A percentile compares a stretch with the other conserved stretches of the same genome.
Conservation (phyloP, 2,329 filamentous ascomycete genomes). For the Fusarium pininemorale region DNA sequence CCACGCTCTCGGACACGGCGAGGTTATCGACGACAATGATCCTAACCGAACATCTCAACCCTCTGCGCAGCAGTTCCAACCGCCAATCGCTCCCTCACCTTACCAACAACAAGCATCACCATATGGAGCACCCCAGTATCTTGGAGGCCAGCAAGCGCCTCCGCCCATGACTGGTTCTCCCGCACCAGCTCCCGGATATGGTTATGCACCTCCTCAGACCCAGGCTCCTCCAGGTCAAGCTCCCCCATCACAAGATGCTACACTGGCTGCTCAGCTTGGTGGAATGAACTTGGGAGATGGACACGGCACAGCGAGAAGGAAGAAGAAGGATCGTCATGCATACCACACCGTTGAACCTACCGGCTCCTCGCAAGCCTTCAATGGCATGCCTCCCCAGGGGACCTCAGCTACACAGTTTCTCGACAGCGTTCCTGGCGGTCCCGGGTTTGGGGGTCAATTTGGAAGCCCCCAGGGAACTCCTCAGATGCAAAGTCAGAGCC, state of each 20-base stretch:
- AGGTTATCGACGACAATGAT: constrained; percentile 64
- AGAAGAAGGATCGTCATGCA: constrained; percentile 96
- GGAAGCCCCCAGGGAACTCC: constrained; percentile 56
- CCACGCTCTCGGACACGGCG: constrained; percentile 65
- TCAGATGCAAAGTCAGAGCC: constrained; percentile 52
- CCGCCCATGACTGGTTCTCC: constrained; percentile 39
- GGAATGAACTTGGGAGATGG: constrained; percentile 72
- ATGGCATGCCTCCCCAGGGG: constrained; percentile 70
- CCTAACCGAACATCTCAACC: constrained; percentile 61
- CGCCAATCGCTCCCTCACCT: constrained; percentile 61
- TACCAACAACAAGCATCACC: constrained; percentile 57
- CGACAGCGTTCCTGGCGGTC: constrained; percentile 43
- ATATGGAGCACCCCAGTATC: constrained; percentile 54
- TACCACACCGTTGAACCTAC: constrained; percentile 85
- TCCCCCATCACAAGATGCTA: constrained; percentile 55
- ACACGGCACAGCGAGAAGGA: constrained; percentile 66
- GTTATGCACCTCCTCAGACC: constrained; percentile 41
- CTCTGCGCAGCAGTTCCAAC: constrained; percentile 64
- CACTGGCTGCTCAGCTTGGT: constrained; percentile 78
- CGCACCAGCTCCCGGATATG: constrained; percentile 41
- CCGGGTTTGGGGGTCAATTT: constrained; percentile 55
- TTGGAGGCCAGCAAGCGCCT: constrained; percentile 48
- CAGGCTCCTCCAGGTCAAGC: constrained; percentile 41
- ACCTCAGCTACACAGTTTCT: constrained; percentile 57
- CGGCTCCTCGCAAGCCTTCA: constrained; percentile 74